These are phyloP conservation scores for Salix koriyanagi DNA, from an alignment of 345 rosid species.

Conservation along the genomic window DNA sequence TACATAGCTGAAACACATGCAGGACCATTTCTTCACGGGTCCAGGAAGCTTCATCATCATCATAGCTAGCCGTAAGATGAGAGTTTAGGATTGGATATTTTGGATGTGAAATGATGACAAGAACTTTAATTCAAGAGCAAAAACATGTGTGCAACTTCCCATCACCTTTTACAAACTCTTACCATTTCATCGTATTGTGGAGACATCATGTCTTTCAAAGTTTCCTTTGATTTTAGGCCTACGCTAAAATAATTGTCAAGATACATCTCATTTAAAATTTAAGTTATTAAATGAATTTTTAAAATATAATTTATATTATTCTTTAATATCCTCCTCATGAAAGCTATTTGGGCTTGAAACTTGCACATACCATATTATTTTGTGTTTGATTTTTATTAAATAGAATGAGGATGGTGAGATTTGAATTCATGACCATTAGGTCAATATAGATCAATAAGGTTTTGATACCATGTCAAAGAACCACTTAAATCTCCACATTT, in stretches of 20 bases:
- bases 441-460: too few relatives aligned
- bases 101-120: constrained; percentile 8
- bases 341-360: too few relatives aligned
- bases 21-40: constrained; percentile 30
- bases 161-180: constrained; percentile 28
- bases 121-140: constrained; percentile 17
- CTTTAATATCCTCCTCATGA: accelerated
- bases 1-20: constrained; percentile 16
- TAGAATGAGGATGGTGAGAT: too few relatives aligned
- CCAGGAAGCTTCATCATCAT: constrained; percentile 32
- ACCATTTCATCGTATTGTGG: constrained; percentile 40
- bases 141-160: constrained; percentile 36
- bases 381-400: too few relatives aligned
- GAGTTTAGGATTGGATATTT: constrained; percentile 21
- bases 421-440: too few relatives aligned
- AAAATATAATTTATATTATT: too few relatives aligned
- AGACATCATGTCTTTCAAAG: constrained; percentile 25
- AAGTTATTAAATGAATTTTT: too few relatives aligned
- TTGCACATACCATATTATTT: too few relatives aligned
- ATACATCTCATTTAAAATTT: too few relatives aligned
- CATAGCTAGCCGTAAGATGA: constrained; percentile 20
- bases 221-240: constrained; percentile 39
- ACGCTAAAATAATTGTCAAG: background rate
- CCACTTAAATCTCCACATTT: background rate
- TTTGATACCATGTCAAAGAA: too few relatives aligned